A percentile compares a stretch with the other conserved stretches of the same genome.
These are phyloP conservation scores for Phaseolus coccineus DNA, from an alignment of 331 rosid species.

Conservation along the genomic window DNA sequence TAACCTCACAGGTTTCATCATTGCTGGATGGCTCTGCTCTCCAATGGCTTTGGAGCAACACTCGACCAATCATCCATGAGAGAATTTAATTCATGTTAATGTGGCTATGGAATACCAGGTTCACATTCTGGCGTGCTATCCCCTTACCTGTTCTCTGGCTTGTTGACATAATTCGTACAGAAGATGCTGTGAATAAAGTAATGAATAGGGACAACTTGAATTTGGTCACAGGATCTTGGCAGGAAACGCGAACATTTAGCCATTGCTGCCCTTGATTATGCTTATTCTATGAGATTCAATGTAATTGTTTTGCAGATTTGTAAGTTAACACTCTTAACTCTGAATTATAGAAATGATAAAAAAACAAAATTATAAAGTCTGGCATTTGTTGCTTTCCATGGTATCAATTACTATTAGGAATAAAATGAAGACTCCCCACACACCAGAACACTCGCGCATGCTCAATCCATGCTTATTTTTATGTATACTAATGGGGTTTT, in stretches of 20 bases:
- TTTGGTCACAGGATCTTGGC: constrained; percentile 24
- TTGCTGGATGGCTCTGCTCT: constrained; percentile 76
- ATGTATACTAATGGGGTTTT: no score
- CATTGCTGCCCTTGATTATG: not conserved
- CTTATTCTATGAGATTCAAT: not conserved
- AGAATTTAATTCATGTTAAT: constrained; percentile 38
- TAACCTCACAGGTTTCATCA: constrained; percentile 77
- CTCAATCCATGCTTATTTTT: not conserved
- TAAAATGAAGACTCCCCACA: not conserved
- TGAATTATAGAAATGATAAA: not conserved
- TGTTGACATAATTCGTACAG: not conserved
- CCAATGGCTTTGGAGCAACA: constrained; percentile 91
- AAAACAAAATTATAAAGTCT: not conserved
- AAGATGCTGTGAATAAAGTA: constrained; percentile 35
- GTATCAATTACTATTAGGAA: not conserved
- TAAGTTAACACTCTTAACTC: constrained; percentile 1
- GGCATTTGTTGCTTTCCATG: constrained; percentile 20
- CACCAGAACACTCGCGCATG: not conserved
- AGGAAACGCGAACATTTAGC: constrained; percentile 23
- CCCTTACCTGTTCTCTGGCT: not conserved
- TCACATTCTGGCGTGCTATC: constrained; percentile 19
- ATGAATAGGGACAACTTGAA: constrained; percentile 24
- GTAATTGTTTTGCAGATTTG: not conserved
- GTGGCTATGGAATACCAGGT: constrained; percentile 1
- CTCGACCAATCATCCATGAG: constrained; percentile 56